Percentiles rank a stretch among this genome's conserved stretches.
Conservation (phyloP, 805 yeast species). For the Cyberlindnera mrakii region DNA sequence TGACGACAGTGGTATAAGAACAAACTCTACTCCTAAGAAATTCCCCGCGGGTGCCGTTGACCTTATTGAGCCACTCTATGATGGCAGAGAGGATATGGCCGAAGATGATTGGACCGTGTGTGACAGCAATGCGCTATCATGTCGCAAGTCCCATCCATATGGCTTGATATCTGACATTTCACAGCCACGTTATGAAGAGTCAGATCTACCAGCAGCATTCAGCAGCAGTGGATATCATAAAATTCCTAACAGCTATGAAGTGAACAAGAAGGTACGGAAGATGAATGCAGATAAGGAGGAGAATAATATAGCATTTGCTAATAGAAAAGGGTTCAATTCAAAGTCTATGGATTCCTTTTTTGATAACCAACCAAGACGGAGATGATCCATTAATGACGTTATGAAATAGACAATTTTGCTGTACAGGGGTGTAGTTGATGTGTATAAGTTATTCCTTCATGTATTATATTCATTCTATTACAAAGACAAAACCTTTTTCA, state of each 20-base stretch:
- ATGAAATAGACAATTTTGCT: background rate
- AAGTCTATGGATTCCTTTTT: background rate
- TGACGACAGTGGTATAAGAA: too few relatives aligned
- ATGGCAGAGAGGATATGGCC: too few relatives aligned
- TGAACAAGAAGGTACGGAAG: background rate
- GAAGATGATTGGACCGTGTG: too few relatives aligned
- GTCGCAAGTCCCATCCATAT: too few relatives aligned
- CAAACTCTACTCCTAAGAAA: too few relatives aligned
- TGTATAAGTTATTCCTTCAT: background rate
- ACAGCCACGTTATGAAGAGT: too few relatives aligned
- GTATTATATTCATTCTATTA: slow-evolving; percentile 23
- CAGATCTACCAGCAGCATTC: background rate
- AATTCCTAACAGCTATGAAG: too few relatives aligned
- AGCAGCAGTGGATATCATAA: too few relatives aligned
- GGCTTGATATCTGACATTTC: too few relatives aligned
- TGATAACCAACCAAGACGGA: background rate
- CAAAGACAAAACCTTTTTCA: slow-evolving; percentile 71
- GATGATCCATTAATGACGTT: background rate
- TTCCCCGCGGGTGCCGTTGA: too few relatives aligned
- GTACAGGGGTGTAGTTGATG: background rate
- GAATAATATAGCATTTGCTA: background rate
- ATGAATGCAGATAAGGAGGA: background rate
- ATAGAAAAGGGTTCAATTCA: background rate
- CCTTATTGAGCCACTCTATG: too few relatives aligned
- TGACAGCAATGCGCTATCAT: too few relatives aligned